Evolutionary conservation across 2,329 filamentous ascomycete species (phyloP), one percentile per base, ranked within the genome.

Genomic region (Fusarium pseudonygamai): DNA sequence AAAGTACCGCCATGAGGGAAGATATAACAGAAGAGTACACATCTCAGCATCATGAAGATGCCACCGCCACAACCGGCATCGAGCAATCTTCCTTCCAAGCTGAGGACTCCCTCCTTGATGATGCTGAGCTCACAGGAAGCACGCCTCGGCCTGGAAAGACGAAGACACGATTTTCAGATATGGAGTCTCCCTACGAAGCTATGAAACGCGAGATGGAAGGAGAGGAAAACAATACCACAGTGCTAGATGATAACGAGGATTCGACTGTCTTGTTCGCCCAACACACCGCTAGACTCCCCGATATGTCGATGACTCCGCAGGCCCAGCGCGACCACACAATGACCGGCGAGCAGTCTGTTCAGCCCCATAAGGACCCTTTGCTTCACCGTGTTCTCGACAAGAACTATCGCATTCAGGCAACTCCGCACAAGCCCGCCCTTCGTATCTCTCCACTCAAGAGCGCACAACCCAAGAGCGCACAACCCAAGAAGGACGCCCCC

Each of bases 301-400:
- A 91, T 77, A 89, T 92, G 83, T 89, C 88, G 30, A 88, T 90
- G 85, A 90, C 88, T n/a, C 89, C 90, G 20, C 85, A 86, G 56
- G 81, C 91, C 84, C 80, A 90, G 8, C 70, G 74, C 7, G 77
- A 78, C 6, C 69, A 78, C 14, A 64, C 79, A 42, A 71, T 73
- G 37, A 80, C 73, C 59, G 69, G 79, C 69, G 79, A 86, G 26
- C 79, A 81, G 53, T 82, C 82, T 13, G 74, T 69, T 9, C 80
- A 81, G 58, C 77, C 78, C 28, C 77, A 85, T 77, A 89, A 90
- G 68, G 94, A 98, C 79, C 93, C 93, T 6, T 86, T 98, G 14
- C 88, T 99, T 45, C 96, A 98, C 81, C 93, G 93, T 66, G 87
- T 98, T n/a, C 89, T 97, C 10, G 95, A 98, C 85, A 98, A 97